Evolutionary conservation across 768 basidiomycete genomes (phyloP), one percentile per base, ranked within the genome.

Genomic region (Russula lepida): DNA sequence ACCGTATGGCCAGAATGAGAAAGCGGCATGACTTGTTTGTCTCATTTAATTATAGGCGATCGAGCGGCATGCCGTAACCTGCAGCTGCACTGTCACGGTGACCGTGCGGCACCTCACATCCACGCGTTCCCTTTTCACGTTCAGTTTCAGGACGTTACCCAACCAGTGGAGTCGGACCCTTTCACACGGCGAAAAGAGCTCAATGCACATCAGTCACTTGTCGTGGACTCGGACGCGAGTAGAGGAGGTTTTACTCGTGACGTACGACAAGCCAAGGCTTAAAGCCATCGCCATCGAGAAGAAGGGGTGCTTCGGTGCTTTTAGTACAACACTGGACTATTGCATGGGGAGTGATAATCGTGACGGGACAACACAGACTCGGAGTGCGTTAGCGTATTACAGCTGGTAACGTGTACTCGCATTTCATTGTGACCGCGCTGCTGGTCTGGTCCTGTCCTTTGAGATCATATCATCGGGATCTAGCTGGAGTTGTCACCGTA

Each of bases 101-200:
- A n/a, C 15, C 25, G 25, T 46, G 44, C 23, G 44, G 21, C 44
- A 46, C 41, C 7, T 11, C 21, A 46, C 15, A 17, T 27, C 25
- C 47, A 52, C 50, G 21, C 13, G 35, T 35, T 35, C 35, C 30
- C 1, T 12, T 33, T 25, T 21, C 50, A 23, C 50, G 30, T 23
- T 35, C 32, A 44, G 35, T 4, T 13, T 15, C 15, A 25, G 7
- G 21, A 52, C 13, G 30, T 25, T 43, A 55, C 41, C 25, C 43
- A 44, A 23, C n/a, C n/a, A 44, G 43, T 5, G 35, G 35, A 8
- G n/a, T n/a, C 54, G 54, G 54, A 55, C 30, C 57, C 39, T 58
- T 50, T 50, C 56, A 57, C 35, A 49, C 57, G 32, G 57, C 57
- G 50, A 58, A 58, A 58, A 58, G 57, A 58, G 30, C 57, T 58